Evolutionary conservation across 2,329 filamentous ascomycete genomes (phyloP).

Genomic region (Hymenoscyphus albidus): DNA sequence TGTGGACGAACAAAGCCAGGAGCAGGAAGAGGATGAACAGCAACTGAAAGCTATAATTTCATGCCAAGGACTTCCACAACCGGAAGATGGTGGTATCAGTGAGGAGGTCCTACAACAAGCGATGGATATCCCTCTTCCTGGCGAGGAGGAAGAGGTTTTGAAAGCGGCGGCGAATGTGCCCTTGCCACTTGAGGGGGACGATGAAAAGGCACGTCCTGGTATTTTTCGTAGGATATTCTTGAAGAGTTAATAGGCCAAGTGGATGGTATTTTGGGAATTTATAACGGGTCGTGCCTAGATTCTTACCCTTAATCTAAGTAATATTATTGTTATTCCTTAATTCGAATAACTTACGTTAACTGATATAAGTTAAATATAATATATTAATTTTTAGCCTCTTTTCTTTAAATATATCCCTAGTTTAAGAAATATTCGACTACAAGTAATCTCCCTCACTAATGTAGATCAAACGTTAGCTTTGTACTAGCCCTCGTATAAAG

Average conservation of each 20-base stretch:
- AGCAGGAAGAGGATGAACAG: conserved; percentile 20
- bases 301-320: too few species aligned
- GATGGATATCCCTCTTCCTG: conserved; percentile 21
- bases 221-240: background rate
- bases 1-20: background rate
- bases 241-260: background rate
- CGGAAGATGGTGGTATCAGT: conserved; percentile 22
- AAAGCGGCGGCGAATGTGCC: conserved; percentile 14
- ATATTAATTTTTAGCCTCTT: too few species aligned
- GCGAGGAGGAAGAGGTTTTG: conserved; percentile 19
- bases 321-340: too few species aligned
- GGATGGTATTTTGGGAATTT: too few species aligned
- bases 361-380: too few species aligned
- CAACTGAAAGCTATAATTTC: conserved; percentile 27
- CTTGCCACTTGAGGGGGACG: conserved; percentile 8
- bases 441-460: too few species aligned
- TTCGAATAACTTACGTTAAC: too few species aligned
- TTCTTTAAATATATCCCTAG: too few species aligned
- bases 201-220: background rate
- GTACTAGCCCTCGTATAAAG: too few species aligned
- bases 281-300: too few species aligned
- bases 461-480: too few species aligned
- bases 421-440: too few species aligned
- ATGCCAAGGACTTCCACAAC: conserved; percentile 23
- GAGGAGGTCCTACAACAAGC: conserved; percentile 25